phyloP scores from a whole-genome alignment of 805 yeast species.

The Kockiozyma suomiensis region DNA sequence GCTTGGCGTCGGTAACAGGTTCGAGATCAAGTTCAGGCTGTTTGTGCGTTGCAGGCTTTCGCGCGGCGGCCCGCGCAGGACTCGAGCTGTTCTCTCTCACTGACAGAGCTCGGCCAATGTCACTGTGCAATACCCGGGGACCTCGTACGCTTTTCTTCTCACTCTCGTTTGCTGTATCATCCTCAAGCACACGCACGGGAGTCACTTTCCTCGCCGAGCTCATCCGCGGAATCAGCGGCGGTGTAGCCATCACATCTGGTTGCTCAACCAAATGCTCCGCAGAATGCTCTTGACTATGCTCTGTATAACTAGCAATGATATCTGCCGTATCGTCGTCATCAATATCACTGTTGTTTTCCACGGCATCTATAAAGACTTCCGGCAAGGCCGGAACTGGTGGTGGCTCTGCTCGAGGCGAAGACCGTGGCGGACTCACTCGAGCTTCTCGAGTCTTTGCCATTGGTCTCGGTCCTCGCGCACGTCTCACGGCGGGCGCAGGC shows the following conservation, averaged over 20 bases:
- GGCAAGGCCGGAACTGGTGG: slow-evolving; percentile 23
- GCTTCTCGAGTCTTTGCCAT: slow-evolving; percentile 38
- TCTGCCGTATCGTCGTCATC: not conserved
- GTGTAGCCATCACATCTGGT: not conserved
- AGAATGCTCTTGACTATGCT: too few relatives aligned
- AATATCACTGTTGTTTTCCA: not conserved
- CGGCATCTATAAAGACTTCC: not conserved
- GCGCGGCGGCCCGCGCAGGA: not conserved
- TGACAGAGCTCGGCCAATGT: not conserved
- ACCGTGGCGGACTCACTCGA: not conserved
- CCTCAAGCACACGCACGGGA: not conserved
- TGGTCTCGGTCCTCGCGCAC: slow-evolving; percentile 31
- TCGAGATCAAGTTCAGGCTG: not conserved
- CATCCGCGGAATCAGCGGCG: slow-evolving; percentile 4
- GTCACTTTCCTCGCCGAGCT: slow-evolving; percentile 7
- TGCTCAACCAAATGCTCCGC: too few relatives aligned
- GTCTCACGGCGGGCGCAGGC: not conserved
- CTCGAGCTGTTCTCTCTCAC: slow-evolving; percentile 1
- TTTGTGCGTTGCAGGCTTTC: not conserved
- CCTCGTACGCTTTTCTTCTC: not conserved
- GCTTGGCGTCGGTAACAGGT: not conserved
- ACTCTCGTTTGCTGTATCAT: not conserved
- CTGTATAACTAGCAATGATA: slow-evolving; percentile 3
- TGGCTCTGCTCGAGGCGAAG: not conserved
- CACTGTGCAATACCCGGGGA: not conserved